Conservation (phyloP, 1,284 basidiomycete species). For the Ustilago hordei region DNA sequence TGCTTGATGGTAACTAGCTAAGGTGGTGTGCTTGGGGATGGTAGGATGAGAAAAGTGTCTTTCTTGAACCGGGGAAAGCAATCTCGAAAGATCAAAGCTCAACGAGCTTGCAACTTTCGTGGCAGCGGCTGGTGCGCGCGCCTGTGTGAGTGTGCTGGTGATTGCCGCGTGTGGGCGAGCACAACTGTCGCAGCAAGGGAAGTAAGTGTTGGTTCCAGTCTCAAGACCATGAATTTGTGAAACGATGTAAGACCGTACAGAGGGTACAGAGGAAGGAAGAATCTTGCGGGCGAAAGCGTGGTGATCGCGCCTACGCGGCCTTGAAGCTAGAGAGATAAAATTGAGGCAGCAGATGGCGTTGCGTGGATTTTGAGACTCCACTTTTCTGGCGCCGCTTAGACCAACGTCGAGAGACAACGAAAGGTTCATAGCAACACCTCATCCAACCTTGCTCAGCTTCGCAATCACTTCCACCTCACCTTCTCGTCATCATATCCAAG, state of each 20-base stretch:
- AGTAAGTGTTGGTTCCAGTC: not conserved
- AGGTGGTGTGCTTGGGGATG: not conserved
- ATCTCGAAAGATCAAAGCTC: not conserved
- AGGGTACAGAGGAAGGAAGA: not conserved
- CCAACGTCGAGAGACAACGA: constrained; percentile 14
- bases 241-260: not conserved
- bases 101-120: not conserved
- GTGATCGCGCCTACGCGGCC: constrained; percentile 51
- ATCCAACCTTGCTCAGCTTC: constrained; percentile 11
- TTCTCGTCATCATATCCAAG: not conserved
- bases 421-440: constrained; percentile 25
- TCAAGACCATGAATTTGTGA: not conserved
- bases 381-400: constrained; percentile 35
- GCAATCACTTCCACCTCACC: not conserved
- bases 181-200: not conserved
- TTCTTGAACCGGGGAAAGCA: not conserved
- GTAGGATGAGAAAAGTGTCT: not conserved
- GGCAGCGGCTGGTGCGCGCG: not conserved
- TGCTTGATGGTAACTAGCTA: not conserved
- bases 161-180: not conserved
- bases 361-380: constrained; percentile 27
- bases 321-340: not conserved
- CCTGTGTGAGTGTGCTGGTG: not conserved
- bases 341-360: constrained; percentile 8
- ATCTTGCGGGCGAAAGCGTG: not conserved